Percentiles rank a stretch among this genome's conserved stretches.
Evolutionary conservation across 352 stramenopile genomes (phyloP).

Genomic region (Phytopythium cucurbitacearum): DNA sequence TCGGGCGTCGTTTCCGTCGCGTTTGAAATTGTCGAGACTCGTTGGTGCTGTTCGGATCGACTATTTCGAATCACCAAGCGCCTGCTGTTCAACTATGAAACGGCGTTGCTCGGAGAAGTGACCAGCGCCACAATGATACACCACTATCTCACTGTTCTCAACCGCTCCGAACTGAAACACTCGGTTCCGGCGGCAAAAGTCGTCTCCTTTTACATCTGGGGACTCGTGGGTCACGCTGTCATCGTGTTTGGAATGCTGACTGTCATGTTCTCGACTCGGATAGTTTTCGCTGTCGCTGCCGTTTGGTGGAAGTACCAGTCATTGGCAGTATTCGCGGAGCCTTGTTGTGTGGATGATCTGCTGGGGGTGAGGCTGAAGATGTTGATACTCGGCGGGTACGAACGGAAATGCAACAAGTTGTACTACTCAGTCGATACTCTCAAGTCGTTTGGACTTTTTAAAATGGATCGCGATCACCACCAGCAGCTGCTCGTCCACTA

Average conservation of each 20-base stretch:
- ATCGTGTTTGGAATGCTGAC: constrained; percentile 14
- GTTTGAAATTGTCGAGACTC: constrained; percentile 16
- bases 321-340: background rate
- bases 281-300: background rate
- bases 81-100: constrained; percentile 18
- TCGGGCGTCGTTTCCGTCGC: constrained; percentile 12
- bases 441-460: constrained; percentile 2
- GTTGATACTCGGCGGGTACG: background rate
- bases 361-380: constrained; percentile 1
- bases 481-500: constrained; percentile 4
- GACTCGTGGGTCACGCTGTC: constrained; percentile 17
- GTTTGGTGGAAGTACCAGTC: background rate
- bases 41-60: constrained; percentile 1
- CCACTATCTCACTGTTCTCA: constrained; percentile 13
- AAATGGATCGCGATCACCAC: background rate
- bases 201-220: constrained; percentile 16
- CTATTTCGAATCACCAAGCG: constrained; percentile 6
- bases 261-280: constrained; percentile 9
- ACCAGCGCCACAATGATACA: constrained; percentile 9
- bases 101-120: constrained; percentile 11
- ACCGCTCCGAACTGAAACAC: constrained; percentile 11
- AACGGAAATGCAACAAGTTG: background rate
- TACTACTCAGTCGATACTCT: background rate
- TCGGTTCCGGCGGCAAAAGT: constrained; percentile 12
- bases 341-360: background rate